Conservation (phyloP, 371 early-diverging fungal species). For the Rhizopus stolonifer region DNA sequence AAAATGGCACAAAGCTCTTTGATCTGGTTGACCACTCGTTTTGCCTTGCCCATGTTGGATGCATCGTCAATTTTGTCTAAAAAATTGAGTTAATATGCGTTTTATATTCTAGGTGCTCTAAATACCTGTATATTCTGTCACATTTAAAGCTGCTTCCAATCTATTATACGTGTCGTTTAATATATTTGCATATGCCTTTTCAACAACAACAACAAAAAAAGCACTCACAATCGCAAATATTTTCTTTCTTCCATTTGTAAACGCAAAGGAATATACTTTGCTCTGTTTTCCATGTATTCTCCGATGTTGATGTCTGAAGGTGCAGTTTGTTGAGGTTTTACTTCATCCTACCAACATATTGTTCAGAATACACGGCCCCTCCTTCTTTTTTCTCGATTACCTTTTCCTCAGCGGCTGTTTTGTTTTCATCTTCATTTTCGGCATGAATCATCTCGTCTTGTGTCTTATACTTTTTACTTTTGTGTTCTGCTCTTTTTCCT, state of each 20-base stretch:
- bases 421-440: constrained; percentile 1
- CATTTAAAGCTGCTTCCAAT: constrained; percentile 90
- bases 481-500: constrained; percentile 73
- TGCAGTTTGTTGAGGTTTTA: constrained; percentile 21
- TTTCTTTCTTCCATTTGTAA: constrained; percentile 86
- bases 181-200: not conserved
- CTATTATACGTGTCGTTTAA: constrained; percentile 19
- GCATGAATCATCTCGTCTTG: not conserved
- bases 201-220: too few species aligned
- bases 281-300: constrained; percentile 72
- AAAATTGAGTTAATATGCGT: constrained; percentile 42
- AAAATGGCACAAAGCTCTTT: constrained; percentile 92
- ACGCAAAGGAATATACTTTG: constrained; percentile 92
- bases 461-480: constrained; percentile 29
- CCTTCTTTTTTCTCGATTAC: not conserved
- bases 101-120: not conserved
- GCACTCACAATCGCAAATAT: constrained; percentile 76
- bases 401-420: constrained; percentile 2
- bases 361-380: not conserved
- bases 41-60: constrained; percentile 78
- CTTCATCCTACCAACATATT: constrained; percentile 4
- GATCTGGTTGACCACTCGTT: constrained; percentile 92
- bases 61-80: constrained; percentile 93
- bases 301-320: constrained; percentile 47
- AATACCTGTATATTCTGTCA: constrained; percentile 67